Base-by-base conservation (phyloP, 805 yeast species). In the Kurtzmaniella cleridarum region DNA sequence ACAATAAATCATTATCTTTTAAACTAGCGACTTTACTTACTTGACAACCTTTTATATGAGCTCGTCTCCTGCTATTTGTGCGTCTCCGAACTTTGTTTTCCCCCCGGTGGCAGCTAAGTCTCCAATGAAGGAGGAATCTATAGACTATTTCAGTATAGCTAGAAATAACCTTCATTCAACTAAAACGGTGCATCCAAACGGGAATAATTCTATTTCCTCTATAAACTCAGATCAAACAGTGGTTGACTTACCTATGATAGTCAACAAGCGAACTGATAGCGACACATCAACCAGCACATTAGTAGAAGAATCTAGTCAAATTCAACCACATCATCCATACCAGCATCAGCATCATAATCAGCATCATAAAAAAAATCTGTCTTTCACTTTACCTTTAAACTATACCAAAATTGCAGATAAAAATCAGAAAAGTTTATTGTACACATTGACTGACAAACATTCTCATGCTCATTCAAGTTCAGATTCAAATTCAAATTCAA, bases 231-330 rank as follows among this genome's bases (percentile, higher is more conserved):
- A 36, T 17, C 39, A 36, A 14, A 36, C 39, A 3, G n/a, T 36
- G 5, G 39, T 30, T 20, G 24, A 20, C 5, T 20, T 20, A 20
- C 24, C n/a, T 9, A 15, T 6, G 20, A 11, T n/a, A n/a, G 17
- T 15, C 17, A 20, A 20, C 24, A 20, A 20, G 24, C 24, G 24
- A 20, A 54, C 44, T 27, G 54, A 46, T 27, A 46, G 49, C 26
- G 44, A 48, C 16, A 26, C 45, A 9, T 59, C 65, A n/a, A 54
- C 61, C 1, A 66, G 60, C 12, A 62, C 67, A 3, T 42, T 62
- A 30, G 62, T 61, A 12, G 64, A 59, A n/a, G 60, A 51, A 3
- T 20, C 24, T 5, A 20, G 24, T 20, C 39, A 26, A n/a, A n/a
- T n/a, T n/a, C n/a, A n/a, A n/a, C n/a, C n/a, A n/a, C n/a, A n/a